Conservation (phyloP, 345 rosid species). For the Salix viminalis region DNA sequence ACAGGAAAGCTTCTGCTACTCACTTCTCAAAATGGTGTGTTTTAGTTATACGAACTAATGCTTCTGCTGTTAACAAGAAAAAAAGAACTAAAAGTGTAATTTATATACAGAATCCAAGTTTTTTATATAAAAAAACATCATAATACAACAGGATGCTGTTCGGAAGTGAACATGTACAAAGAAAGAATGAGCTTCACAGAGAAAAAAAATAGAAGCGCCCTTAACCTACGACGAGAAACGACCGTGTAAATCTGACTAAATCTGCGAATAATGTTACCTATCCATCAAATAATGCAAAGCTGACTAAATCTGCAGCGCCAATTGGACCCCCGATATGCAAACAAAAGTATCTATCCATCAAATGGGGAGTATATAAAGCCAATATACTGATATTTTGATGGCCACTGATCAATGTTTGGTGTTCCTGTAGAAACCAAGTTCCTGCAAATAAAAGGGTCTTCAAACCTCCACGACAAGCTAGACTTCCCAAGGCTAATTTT, state of each 20-base stretch:
- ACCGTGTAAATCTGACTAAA: background rate
- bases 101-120: slow-evolving; percentile 17
- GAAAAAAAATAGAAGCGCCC: slow-evolving; percentile 21
- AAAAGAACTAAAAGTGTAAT: background rate
- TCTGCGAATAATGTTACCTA: slow-evolving; percentile 2
- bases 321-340: slow-evolving; percentile 1
- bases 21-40: no score
- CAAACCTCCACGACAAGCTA: background rate
- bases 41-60: no score
- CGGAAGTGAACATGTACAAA: background rate
- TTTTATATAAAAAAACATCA: background rate
- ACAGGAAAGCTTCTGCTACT: no score
- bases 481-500: background rate
- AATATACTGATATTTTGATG: background rate
- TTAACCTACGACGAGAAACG: background rate
- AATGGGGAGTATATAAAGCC: background rate
- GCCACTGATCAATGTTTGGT: background rate
- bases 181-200: slow-evolving; percentile 25
- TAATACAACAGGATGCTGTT: slow-evolving; percentile 13
- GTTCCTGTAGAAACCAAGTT: background rate
- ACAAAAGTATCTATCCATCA: background rate
- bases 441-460: background rate
- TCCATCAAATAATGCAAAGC: no score
- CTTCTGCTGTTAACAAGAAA: no score
- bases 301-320: background rate